phyloP scores from a whole-genome alignment of 352 stramenopile species.

The Phytopythium sindhum region DNA sequence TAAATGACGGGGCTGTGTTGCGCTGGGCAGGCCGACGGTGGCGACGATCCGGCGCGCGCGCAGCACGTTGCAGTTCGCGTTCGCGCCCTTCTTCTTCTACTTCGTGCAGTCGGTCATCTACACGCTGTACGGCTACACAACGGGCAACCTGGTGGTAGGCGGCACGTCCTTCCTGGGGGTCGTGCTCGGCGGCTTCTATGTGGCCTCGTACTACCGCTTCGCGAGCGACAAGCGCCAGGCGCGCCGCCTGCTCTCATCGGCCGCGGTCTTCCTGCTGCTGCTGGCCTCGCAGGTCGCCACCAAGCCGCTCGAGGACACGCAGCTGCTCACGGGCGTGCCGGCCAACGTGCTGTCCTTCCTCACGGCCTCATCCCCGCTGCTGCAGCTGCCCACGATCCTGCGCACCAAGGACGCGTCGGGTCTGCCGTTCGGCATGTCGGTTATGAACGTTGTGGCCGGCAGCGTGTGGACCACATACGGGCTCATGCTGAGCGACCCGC shows the following conservation, averaged over 20 bases:
- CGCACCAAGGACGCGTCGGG: constrained; percentile 59
- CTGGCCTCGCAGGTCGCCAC: constrained; percentile 45
- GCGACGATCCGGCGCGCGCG: constrained; percentile 55
- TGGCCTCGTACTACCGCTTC: constrained; percentile 67
- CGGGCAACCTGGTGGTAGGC: constrained; percentile 54
- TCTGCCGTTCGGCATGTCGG: constrained; percentile 71
- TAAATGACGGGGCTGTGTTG: background rate
- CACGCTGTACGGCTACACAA: constrained; percentile 69
- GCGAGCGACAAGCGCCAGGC: constrained; percentile 35
- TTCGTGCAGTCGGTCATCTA: constrained; percentile 83
- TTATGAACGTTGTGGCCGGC: constrained; percentile 73
- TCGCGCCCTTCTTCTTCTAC: constrained; percentile 84
- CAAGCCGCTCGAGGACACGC: constrained; percentile 38
- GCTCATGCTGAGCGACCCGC: constrained; percentile 50
- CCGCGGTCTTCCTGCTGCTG: constrained; percentile 46
- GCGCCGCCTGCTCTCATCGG: constrained; percentile 38
- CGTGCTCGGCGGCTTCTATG: constrained; percentile 64
- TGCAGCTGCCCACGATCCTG: constrained; percentile 69
- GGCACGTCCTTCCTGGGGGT: constrained; percentile 52
- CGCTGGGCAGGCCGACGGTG: constrained; percentile 45
- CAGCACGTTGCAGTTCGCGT: constrained; percentile 75
- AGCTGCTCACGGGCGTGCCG: constrained; percentile 68
- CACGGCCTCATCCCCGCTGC: constrained; percentile 61
- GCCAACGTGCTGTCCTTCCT: constrained; percentile 72
- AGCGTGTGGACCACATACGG: constrained; percentile 69